Conservation (phyloP, 345 rosid genomes). For the Moricandia arvensis region DNA sequence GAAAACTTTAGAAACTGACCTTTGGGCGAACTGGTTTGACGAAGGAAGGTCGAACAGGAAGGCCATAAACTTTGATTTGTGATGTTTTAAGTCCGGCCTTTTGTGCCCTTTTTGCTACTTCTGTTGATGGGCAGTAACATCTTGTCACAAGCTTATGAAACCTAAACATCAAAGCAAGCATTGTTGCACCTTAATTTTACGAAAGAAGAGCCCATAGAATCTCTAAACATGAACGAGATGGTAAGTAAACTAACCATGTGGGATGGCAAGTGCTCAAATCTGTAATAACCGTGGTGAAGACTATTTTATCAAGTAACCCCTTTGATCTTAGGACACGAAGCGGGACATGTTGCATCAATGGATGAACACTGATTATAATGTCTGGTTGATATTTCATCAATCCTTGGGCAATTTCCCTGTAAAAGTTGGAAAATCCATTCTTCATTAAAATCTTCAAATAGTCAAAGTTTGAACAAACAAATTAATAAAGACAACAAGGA, state of each 20-base stretch:
- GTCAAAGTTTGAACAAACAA: neutral
- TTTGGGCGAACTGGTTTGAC: slow-evolving; percentile 89
- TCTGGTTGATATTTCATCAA: slow-evolving; percentile 98
- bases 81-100: slow-evolving; percentile 83
- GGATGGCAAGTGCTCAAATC: slow-evolving; percentile 99
- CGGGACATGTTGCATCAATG: slow-evolving; percentile 98
- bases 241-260: slow-evolving; percentile 62
- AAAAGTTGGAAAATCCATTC: neutral
- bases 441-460: neutral
- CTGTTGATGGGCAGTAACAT: slow-evolving; percentile 94
- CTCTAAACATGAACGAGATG: neutral
- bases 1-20: slow-evolving; percentile 40
- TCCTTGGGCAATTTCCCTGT: slow-evolving; percentile 93
- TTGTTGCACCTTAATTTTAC: neutral
- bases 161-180: slow-evolving; percentile 47
- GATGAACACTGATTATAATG: slow-evolving; percentile 94
- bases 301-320: slow-evolving; percentile 85
- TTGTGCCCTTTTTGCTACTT: slow-evolving; percentile 83
- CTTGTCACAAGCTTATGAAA: slow-evolving; percentile 99
- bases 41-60: slow-evolving; percentile 97
- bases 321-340: slow-evolving; percentile 87
- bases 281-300: slow-evolving; percentile 90
- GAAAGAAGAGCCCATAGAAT: neutral
- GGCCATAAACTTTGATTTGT: slow-evolving; percentile 93
- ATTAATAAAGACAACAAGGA: neutral